These are phyloP conservation scores for Gossypium sturtianum DNA, from an alignment of 345 rosid species.

Conservation along the genomic window DNA sequence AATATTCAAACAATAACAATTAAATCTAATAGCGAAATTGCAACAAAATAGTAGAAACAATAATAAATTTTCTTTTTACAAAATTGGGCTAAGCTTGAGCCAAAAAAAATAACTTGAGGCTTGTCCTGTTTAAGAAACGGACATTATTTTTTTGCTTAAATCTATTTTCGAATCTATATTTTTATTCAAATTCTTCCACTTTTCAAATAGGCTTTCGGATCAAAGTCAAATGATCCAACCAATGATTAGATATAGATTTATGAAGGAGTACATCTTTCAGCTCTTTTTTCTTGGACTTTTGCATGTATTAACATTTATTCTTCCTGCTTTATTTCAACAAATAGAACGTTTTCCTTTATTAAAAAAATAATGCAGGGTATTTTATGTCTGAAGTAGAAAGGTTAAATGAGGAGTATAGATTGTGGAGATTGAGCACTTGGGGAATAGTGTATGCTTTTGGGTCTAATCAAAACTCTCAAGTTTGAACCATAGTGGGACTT, in stretches of 20 bases:
- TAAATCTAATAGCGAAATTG: too few species aligned
- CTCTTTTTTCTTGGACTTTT: neutral
- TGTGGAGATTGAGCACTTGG: slow-evolving; percentile 23
- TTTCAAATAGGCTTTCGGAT: too few species aligned
- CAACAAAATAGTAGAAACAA: too few species aligned
- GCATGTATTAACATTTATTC: neutral
- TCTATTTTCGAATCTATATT: too few species aligned
- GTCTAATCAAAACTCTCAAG: slow-evolving; percentile 22
- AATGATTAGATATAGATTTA: too few species aligned
- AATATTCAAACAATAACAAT: too few species aligned
- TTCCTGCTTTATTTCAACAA: neutral
- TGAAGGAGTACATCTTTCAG: slow-evolving; percentile 22
- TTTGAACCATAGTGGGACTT: slow-evolving; percentile 9
- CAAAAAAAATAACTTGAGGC: too few species aligned
- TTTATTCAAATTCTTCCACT: too few species aligned
- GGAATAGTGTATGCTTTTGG: slow-evolving; percentile 25
- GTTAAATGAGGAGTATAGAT: neutral
- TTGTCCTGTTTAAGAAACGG: fast-evolving
- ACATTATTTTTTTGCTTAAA: too few species aligned
- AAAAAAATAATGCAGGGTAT: slow-evolving; percentile 17
- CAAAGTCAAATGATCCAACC: too few species aligned
- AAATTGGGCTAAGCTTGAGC: too few species aligned
- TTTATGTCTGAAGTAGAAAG: slow-evolving; percentile 16
- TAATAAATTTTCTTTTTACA: too few species aligned
- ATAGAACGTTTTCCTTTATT: neutral